Evolutionary conservation across 805 yeast species (phyloP), one percentile per base, ranked within the genome.

Genomic region (Sugiyamaella boreocaroliniensis): DNA sequence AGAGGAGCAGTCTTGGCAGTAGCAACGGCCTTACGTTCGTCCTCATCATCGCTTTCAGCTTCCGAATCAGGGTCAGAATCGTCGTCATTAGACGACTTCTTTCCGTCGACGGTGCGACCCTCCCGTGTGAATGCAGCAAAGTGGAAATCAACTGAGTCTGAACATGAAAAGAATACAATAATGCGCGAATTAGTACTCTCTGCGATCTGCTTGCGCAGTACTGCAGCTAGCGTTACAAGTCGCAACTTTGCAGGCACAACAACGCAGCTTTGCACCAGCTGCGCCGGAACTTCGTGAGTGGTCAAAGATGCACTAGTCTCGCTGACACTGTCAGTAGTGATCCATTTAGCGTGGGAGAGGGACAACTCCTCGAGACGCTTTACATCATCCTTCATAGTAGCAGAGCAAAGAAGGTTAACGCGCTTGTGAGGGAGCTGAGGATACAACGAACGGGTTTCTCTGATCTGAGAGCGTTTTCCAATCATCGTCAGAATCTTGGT

Each of bases 71-170:
- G 15, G 22, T 26, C 48, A 29, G 41, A 22, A 8, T 26, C 48
- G 12, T 10, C n/a, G 8, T 32, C 42, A 45, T 26, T 4, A 3
- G 43, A 11, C 1, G 42, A 41, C 44, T 18, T 32, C 45, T 49
- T 51, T 18, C 29, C 45, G 14, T 50, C 53, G 40, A 45, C 26
- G 11, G 26, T 53, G 1, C 49, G 48, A 2, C 88, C 87, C 45
- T 75, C 77, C 52, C 84, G 75, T 1, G 86, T 77, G 59, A 95
- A 81, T 0, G 82, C 85, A 45, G 80, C 78, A 68, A 82, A 89
- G 69, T 93, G 97, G 72, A 86, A 93, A 60, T 93, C 90, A 19
- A 95, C 98, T n/a, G 96, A 86, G 65, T 92, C 98, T 0, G 98
- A 82, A 71, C 99, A 92, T 12, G 97, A 86, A 58, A 90, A 78